Conservation (phyloP, 2,329 filamentous ascomycete species). For the Neurospora sp. region DNA sequence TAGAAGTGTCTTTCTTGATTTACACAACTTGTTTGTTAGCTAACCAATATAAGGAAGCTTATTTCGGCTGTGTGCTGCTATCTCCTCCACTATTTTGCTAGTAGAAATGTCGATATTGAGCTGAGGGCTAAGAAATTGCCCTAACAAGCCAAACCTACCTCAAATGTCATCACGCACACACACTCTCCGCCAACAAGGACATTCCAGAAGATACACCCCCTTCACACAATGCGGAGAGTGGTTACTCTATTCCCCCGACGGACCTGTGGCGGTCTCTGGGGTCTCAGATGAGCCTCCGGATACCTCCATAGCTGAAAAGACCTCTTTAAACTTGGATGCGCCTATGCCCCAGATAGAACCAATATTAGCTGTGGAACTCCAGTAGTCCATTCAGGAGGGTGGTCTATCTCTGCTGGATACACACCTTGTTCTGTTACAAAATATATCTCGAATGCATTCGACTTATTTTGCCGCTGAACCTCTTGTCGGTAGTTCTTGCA, state of each 20-base stretch:
- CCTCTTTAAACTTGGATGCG: constrained; percentile 15
- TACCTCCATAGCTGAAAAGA: constrained; percentile 7
- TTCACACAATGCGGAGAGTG: neutral
- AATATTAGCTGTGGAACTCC: neutral
- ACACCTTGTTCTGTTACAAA: constrained; percentile 34
- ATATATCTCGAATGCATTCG: constrained; percentile 40
- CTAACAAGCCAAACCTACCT: neutral
- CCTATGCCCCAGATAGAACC: constrained; percentile 4
- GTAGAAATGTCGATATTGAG: neutral
- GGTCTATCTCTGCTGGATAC: constrained; percentile 1
- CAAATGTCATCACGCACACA: neutral
- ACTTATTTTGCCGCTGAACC: constrained; percentile 37
- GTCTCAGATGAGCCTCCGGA: constrained; percentile 11
- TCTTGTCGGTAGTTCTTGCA: constrained; percentile 44
- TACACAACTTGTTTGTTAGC: neutral
- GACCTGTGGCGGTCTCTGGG: constrained; percentile 1
- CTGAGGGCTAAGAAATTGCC: neutral
- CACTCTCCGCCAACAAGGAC: neutral
- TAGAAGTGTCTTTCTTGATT: neutral
- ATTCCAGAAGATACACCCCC: neutral
- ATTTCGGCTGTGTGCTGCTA: neutral
- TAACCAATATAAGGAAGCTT: neutral
- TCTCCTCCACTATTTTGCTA: neutral
- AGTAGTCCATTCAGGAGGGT: neutral
- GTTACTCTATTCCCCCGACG: constrained; percentile 1